Conservation (phyloP, 148 eudicot genomes). For the Camellia sinensis region DNA sequence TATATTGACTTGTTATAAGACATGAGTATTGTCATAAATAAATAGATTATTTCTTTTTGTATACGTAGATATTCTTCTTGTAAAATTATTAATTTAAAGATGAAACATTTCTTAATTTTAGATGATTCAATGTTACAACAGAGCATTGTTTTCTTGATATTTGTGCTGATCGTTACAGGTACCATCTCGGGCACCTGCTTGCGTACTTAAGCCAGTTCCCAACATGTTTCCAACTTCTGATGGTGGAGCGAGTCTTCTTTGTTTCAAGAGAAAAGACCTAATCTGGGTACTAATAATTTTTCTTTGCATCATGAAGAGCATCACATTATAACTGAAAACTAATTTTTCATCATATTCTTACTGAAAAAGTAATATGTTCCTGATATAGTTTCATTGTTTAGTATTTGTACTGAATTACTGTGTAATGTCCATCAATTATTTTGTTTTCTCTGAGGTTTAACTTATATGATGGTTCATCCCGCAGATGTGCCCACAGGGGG, state of each 20-base stretch:
- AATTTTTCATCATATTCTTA: neutral
- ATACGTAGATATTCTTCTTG: neutral
- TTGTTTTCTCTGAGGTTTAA: constrained; percentile 2
- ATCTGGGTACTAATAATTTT: constrained; percentile 63
- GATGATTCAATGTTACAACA: neutral
- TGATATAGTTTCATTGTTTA: neutral
- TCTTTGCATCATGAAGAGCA: constrained; percentile 5
- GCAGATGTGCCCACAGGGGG: constrained; percentile 86
- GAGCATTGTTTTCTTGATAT: constrained; percentile 16
- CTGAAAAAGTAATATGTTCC: neutral
- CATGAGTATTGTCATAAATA: no score
- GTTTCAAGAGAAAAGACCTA: constrained; percentile 80
- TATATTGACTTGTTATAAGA: no score
- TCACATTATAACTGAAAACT: constrained; percentile 11
- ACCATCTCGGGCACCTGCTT: constrained; percentile 72
- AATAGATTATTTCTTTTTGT: neutral
- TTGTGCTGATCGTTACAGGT: constrained; percentile 53
- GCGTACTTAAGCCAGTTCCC: constrained; percentile 90
- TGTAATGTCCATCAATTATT: neutral
- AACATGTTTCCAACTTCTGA: constrained; percentile 60
- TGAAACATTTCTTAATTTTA: neutral
- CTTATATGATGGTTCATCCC: constrained; percentile 23
- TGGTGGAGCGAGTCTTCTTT: constrained; percentile 73
- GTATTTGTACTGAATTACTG: neutral
- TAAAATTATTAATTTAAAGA: neutral